Evolutionary conservation across 225 moss, liverwort and hornwort species (phyloP), one percentile per base, ranked within the genome.

Genomic region (Pseudoscleropodium purum): DNA sequence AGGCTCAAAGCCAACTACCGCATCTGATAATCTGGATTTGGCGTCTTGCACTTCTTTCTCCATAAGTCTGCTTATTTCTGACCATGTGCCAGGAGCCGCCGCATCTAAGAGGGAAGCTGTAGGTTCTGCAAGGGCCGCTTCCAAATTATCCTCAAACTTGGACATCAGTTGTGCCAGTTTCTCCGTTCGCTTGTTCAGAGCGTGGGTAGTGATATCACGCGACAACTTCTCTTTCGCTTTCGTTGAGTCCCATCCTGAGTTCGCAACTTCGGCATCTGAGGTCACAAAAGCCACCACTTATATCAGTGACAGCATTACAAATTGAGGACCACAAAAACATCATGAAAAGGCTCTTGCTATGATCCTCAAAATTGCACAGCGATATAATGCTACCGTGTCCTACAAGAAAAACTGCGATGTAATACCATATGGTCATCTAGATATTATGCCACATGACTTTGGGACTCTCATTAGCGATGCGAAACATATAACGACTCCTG

Each of bases 71-170:
- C 94, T 91, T 85, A 99, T 94, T 18, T 90, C 87, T 61, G 93
- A 59, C 99, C 99, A 99, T 26, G 99, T 96, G 66, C 95, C 97
- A 27, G 95, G 91, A 64, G 96, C 68, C n/a, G 97, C 99, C 24
- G 96, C 90, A 72, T 99, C 97, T 87, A 99, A 89, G 66, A 97
- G 92, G 23, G 99, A 96, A n/a, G 84, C 75, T 30, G 94, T 92
- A 31, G 97, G 93, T 36, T 93, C 97, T 51, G 82, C 93, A 82
- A 99, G 88, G 14, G 94, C 90, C 33, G 88, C 91, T 83, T 99
- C 91, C 56, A 99, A 88, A 39, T 75, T 83, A 45, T 90, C 94
- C 94, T 97, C 93, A 20, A 90, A 91, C 88, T 83, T 90, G 41
- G 94, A 89, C 23, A 93, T 90, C 66, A 99, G 70, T 81, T 93